Percentiles rank a stretch among this genome's conserved stretches.
Conservation (phyloP, 345 rosid genomes). For the Limnanthes douglasii region DNA sequence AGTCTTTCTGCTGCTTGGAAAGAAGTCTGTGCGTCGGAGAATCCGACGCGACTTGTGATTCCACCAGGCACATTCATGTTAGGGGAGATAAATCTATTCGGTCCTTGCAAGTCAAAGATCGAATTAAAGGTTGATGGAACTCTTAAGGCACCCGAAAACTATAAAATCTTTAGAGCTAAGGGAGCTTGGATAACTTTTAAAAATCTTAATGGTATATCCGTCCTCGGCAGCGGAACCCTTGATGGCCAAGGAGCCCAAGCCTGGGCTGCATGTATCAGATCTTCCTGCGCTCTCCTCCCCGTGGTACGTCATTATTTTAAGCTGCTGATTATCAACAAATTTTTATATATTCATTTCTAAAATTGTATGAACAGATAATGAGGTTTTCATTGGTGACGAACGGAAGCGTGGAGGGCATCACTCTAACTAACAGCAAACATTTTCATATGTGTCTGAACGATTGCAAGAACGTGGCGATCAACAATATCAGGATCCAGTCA, state of each 20-base stretch:
- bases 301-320: too few relatives aligned
- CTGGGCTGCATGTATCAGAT: too few relatives aligned
- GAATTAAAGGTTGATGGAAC: neutral
- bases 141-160: neutral
- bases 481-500: conserved; percentile 1
- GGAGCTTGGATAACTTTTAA: neutral
- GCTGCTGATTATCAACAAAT: too few relatives aligned
- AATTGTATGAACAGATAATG: too few relatives aligned
- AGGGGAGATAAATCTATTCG: neutral
- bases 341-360: too few relatives aligned
- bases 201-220: neutral
- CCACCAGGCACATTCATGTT: neutral
- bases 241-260: neutral
- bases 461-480: too few relatives aligned
- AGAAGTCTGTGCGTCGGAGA: neutral
- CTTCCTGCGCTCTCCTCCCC: too few relatives aligned
- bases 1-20: neutral
- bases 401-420: too few relatives aligned
- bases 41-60: neutral
- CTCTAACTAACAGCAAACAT: too few relatives aligned
- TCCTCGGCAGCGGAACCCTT: neutral
- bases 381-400: conserved; percentile 1
- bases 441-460: too few relatives aligned
- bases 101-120: neutral
- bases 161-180: neutral